Evolutionary conservation across 179 eudicot genomes (phyloP).

Genomic region (Drosera spatulata): DNA sequence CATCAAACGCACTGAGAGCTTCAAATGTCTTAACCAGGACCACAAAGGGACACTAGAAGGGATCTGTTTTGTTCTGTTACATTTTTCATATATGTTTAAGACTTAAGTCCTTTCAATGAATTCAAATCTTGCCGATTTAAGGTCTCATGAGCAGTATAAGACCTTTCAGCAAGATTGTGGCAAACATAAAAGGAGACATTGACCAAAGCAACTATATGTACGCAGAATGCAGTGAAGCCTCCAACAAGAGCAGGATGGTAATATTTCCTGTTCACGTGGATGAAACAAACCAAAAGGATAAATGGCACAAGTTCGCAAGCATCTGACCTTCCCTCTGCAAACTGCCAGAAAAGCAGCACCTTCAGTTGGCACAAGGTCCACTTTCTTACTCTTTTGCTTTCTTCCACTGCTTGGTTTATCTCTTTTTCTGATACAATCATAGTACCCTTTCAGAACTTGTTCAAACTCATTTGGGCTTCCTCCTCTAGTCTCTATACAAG

Average conservation of each 20-base stretch:
- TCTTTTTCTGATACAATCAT: slow-evolving; percentile 41
- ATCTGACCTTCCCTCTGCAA: slow-evolving; percentile 90
- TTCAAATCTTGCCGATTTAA: too few species aligned
- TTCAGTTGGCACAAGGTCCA: slow-evolving; percentile 18
- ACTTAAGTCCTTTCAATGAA: too few species aligned
- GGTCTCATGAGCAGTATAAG: too few species aligned
- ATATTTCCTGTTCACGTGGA: background rate
- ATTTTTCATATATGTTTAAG: too few species aligned
- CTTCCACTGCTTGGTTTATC: slow-evolving; percentile 30
- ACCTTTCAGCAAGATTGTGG: too few species aligned
- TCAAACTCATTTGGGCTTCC: slow-evolving; percentile 84
- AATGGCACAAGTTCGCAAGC: slow-evolving; percentile 1
- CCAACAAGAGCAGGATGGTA: too few species aligned
- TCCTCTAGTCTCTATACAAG: slow-evolving; percentile 61
- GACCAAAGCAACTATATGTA: too few species aligned
- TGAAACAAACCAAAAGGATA: background rate
- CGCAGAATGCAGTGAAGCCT: too few species aligned
- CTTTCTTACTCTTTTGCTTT: slow-evolving; percentile 25
- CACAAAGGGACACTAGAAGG: too few species aligned
- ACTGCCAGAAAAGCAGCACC: slow-evolving; percentile 98
- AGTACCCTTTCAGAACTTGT: slow-evolving; percentile 59
- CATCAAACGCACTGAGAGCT: background rate
- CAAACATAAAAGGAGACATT: too few species aligned
- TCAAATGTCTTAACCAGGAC: background rate
- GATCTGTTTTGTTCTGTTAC: too few species aligned